These are phyloP conservation scores for Globisporangium acanthophoron DNA, from an alignment of 352 stramenopile species.

Conservation along the genomic window DNA sequence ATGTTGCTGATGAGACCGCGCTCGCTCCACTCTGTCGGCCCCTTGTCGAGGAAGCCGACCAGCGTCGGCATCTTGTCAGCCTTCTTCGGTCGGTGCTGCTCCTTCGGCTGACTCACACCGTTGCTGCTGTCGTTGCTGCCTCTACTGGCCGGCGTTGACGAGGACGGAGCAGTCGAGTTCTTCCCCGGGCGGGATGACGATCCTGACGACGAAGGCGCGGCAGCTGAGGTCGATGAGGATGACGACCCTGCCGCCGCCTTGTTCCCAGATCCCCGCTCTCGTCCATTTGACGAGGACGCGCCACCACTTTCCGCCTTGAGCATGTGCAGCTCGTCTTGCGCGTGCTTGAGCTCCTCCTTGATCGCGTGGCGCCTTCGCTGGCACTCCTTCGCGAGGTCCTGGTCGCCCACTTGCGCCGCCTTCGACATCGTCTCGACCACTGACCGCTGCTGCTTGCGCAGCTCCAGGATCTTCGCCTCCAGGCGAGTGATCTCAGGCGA, in stretches of 20 bases:
- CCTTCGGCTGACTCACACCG: constrained; percentile 12
- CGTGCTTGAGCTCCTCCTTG: constrained; percentile 69
- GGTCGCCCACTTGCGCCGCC: constrained; percentile 59
- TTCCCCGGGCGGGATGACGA: constrained; percentile 7
- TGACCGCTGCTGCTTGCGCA: constrained; percentile 73
- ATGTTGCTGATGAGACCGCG: constrained; percentile 74
- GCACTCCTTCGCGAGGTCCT: constrained; percentile 71
- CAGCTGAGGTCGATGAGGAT: neutral
- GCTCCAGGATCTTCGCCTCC: constrained; percentile 66
- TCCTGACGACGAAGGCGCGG: constrained; percentile 7
- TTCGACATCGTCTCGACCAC: constrained; percentile 72
- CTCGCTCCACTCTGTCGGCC: constrained; percentile 81
- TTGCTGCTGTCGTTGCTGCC: constrained; percentile 9
- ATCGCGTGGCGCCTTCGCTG: constrained; percentile 66
- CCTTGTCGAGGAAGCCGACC: constrained; percentile 78
- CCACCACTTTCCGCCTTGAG: constrained; percentile 33
- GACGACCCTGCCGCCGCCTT: too few species aligned
- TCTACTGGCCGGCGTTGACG: constrained; percentile 18
- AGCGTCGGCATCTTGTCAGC: constrained; percentile 69
- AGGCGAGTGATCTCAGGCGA: constrained; percentile 50
- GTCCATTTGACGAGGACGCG: too few species aligned
- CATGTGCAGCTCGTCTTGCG: constrained; percentile 57
- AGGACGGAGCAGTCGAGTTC: constrained; percentile 2
- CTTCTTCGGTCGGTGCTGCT: constrained; percentile 25
- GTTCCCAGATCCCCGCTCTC: too few species aligned